Evolutionary conservation across 331 rosid species (phyloP).

Genomic region (Malus hybrid): DNA sequence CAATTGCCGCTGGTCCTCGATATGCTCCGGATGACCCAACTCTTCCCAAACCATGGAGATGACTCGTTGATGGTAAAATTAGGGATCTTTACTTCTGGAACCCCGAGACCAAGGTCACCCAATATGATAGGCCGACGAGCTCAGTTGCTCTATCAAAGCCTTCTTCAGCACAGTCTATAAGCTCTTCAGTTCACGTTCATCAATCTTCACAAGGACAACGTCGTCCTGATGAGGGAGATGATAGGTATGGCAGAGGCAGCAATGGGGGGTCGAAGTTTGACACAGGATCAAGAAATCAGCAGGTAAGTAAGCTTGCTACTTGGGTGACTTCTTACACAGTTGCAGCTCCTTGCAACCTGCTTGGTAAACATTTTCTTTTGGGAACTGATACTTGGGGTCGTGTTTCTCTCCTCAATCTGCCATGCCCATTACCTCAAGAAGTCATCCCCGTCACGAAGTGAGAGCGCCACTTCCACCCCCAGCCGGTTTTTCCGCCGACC

Average conservation of each 20-base stretch:
- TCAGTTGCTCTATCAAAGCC: conserved; percentile 43
- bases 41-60: conserved; percentile 93
- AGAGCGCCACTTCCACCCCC: no score
- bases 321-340: background rate
- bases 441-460: no score
- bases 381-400: conserved; percentile 17
- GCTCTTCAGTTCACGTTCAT: conserved; percentile 77
- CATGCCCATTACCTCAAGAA: no score
- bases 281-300: conserved; percentile 40
- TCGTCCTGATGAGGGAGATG: conserved; percentile 43
- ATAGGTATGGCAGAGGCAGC: conserved; percentile 54
- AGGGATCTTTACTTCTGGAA: conserved; percentile 98
- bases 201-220: conserved; percentile 54
- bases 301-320: conserved; percentile 32
- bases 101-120: conserved; percentile 95
- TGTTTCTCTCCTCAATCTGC: no score
- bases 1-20: conserved; percentile 76
- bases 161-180: conserved; percentile 41
- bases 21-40: conserved; percentile 95
- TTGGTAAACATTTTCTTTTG: background rate
- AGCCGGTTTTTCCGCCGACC: no score
- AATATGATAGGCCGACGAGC: conserved; percentile 71
- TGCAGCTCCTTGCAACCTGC: background rate
- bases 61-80: conserved; percentile 97
- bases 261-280: conserved; percentile 46